These are phyloP conservation scores for Rhodamnia argentea DNA, from an alignment of 345 rosid genomes.

Conservation along the genomic window DNA sequence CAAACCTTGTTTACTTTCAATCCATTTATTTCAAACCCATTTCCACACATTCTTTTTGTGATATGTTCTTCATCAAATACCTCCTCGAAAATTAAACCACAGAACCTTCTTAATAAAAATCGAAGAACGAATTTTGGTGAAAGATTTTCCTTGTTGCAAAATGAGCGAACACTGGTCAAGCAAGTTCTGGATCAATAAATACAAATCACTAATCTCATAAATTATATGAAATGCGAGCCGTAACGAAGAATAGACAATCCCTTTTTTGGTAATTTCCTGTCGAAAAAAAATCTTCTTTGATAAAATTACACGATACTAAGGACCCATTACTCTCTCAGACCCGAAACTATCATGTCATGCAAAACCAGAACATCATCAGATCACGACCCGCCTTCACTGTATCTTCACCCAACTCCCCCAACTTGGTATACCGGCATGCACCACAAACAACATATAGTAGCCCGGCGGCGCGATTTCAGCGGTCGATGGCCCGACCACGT, in stretches of 20 bases:
- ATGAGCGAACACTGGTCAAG: not conserved
- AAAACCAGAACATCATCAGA: not conserved
- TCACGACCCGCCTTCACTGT: conserved; percentile 6
- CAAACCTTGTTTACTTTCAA: too few relatives aligned
- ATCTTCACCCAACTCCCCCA: conserved; percentile 59
- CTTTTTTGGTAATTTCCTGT: not conserved
- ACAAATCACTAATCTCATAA: not conserved
- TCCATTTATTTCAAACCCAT: too few relatives aligned
- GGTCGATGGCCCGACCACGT: conserved; percentile 34
- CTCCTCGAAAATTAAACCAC: too few relatives aligned
- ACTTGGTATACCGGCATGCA: conserved; percentile 64
- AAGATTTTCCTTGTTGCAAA: too few relatives aligned
- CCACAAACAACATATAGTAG: conserved; percentile 61
- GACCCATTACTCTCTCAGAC: not conserved
- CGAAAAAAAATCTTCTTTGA: not conserved
- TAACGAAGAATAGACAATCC: not conserved
- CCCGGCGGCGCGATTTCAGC: conserved; percentile 65
- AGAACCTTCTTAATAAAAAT: too few relatives aligned
- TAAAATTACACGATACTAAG: not conserved
- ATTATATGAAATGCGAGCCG: not conserved
- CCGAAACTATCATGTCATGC: not conserved
- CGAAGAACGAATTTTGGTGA: too few relatives aligned
- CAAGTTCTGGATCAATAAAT: not conserved
- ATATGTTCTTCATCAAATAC: too few relatives aligned
- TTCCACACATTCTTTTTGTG: too few relatives aligned